Conservation (phyloP, 805 yeast species). For the Myxozyma neglecta region DNA sequence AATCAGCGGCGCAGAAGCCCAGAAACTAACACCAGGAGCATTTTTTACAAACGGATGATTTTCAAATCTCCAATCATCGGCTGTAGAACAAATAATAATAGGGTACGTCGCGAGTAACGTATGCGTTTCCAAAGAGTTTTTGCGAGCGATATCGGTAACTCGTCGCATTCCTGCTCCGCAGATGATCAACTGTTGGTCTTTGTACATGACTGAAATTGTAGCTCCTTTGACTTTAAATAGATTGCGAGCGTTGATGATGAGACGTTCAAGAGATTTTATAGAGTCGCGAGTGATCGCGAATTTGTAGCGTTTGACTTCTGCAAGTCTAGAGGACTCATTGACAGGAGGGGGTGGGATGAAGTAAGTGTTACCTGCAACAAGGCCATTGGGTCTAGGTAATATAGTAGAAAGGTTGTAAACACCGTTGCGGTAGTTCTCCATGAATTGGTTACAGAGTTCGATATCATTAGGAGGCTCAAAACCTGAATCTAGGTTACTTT, state of each 20-base stretch:
- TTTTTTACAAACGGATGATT: slow-evolving; percentile 65
- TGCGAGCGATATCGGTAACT: slow-evolving; percentile 51
- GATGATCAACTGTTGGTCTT: slow-evolving; percentile 51
- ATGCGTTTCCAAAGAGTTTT: slow-evolving; percentile 66
- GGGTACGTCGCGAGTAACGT: slow-evolving; percentile 58
- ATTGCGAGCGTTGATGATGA: slow-evolving; percentile 9
- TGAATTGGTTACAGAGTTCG: slow-evolving; percentile 5
- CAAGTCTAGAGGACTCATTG: slow-evolving; percentile 9
- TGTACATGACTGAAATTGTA: slow-evolving; percentile 55
- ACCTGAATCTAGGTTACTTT: not conserved
- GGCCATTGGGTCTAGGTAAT: slow-evolving; percentile 12
- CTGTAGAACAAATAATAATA: slow-evolving; percentile 59
- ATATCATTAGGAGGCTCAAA: not conserved
- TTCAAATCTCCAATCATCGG: slow-evolving; percentile 67
- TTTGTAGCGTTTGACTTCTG: slow-evolving; percentile 17
- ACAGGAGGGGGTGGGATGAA: slow-evolving; percentile 21
- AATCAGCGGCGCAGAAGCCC: slow-evolving; percentile 60
- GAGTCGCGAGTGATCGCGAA: not conserved
- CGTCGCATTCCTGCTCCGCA: slow-evolving; percentile 51
- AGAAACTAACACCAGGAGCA: slow-evolving; percentile 59
- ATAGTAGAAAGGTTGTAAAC: slow-evolving; percentile 14
- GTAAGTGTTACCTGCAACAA: not conserved
- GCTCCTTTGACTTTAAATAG: slow-evolving; percentile 15
- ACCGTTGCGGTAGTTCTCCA: slow-evolving; percentile 16
- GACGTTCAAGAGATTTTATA: not conserved